Conservation (phyloP, 2,329 filamentous ascomycete genomes). For the Chaetomium strumarium region DNA sequence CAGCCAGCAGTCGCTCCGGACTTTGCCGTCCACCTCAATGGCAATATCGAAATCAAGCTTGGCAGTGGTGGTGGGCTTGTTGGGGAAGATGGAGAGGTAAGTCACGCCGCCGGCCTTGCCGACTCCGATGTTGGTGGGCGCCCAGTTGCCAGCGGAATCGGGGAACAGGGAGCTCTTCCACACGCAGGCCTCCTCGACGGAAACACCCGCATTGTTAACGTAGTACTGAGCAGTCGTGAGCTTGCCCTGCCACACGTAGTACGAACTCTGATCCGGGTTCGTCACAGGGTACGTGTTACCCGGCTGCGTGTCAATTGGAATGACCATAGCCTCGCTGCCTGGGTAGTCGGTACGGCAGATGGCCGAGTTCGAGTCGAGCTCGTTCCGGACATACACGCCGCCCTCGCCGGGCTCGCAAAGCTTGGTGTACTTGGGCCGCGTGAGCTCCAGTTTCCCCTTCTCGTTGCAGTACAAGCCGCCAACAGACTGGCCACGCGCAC, state of each 20-base stretch:
- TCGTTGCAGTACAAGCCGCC: conserved; percentile 79
- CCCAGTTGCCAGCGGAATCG: conserved; percentile 70
- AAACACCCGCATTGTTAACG: conserved; percentile 74
- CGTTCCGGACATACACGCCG: conserved; percentile 70
- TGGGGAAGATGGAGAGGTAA: conserved; percentile 80
- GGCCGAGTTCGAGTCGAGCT: conserved; percentile 57
- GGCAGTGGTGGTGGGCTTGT: conserved; percentile 66
- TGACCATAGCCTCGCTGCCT: conserved; percentile 80
- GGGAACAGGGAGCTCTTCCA: conserved; percentile 55
- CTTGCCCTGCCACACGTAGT: conserved; percentile 72
- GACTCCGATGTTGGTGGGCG: conserved; percentile 79
- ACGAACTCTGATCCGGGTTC: conserved; percentile 64
- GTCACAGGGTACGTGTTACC: conserved; percentile 60
- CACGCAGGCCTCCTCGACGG: conserved; percentile 62
- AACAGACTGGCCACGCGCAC: conserved; percentile 72
- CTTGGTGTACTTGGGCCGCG: conserved; percentile 58
- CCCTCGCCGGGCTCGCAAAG: conserved; percentile 71
- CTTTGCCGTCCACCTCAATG: conserved; percentile 67
- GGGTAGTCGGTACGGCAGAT: conserved; percentile 97
- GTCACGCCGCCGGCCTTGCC: conserved; percentile 63
- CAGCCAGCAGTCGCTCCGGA: conserved; percentile 55
- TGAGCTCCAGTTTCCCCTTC: conserved; percentile 68
- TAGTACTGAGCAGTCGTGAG: conserved; percentile 92
- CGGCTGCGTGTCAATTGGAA: conserved; percentile 61
- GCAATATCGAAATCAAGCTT: conserved; percentile 75